Evolutionary conservation across 73 alveolate species (phyloP).

Genomic region (Paramecium pentaurelia): DNA sequence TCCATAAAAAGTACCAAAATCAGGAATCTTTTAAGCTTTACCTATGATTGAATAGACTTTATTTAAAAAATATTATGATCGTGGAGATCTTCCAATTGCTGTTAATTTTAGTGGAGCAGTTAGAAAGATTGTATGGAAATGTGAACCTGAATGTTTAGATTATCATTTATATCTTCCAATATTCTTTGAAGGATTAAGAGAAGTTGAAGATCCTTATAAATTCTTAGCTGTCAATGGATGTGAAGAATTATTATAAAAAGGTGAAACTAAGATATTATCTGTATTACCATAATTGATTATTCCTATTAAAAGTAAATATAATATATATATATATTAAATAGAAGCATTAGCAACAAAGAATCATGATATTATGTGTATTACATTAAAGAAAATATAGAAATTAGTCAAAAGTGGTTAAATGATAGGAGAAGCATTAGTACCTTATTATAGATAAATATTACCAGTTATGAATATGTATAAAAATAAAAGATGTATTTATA

Average conservation of each 20-base stretch:
- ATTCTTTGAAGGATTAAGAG: constrained; percentile 97
- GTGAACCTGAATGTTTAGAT: constrained; percentile 88
- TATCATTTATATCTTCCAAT: constrained; percentile 94
- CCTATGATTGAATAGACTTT: constrained; percentile 61
- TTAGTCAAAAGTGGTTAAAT: constrained; percentile 86
- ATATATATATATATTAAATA: neutral
- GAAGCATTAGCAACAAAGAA: constrained; percentile 92
- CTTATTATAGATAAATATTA: constrained; percentile 94
- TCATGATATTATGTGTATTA: constrained; percentile 89
- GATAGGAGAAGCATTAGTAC: constrained; percentile 97
- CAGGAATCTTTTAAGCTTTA: constrained; percentile 55
- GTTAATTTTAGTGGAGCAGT: constrained; percentile 81
- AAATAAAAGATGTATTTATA: constrained; percentile 78
- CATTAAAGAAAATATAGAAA: constrained; percentile 91
- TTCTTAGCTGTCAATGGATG: constrained; percentile 96
- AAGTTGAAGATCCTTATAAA: constrained; percentile 95
- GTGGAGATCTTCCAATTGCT: constrained; percentile 87
- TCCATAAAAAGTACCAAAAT: constrained; percentile 43
- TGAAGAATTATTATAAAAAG: constrained; percentile 84
- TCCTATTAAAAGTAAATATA: constrained; percentile 83
- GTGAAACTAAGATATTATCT: constrained; percentile 91
- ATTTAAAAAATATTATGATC: constrained; percentile 79
- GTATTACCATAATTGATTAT: constrained; percentile 95
- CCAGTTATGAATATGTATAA: constrained; percentile 94
- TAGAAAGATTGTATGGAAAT: constrained; percentile 74